Conservation (phyloP, 75 land plant species). For the Picea glauca region DNA sequence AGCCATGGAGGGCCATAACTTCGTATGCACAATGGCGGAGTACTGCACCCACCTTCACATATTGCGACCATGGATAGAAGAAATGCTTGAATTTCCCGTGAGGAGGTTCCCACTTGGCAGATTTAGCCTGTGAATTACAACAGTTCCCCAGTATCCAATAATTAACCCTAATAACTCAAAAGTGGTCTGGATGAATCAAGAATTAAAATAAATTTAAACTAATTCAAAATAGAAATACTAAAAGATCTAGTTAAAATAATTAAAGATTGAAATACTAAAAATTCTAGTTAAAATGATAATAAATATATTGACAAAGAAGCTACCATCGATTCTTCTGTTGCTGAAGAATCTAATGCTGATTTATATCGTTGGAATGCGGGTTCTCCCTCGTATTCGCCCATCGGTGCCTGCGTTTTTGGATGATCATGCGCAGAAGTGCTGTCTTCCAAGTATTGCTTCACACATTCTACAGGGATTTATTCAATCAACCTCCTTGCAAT, state of each 20-base stretch:
- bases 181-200: no score
- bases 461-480: constrained; percentile 34
- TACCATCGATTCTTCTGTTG: constrained; percentile 50
- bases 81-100: constrained; percentile 56
- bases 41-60: constrained; percentile 64
- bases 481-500: no score
- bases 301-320: background rate
- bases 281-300: no score
- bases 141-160: no score
- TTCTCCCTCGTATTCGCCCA: constrained; percentile 45
- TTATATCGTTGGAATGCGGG: constrained; percentile 39
- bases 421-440: constrained; percentile 10
- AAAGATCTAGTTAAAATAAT: no score
- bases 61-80: constrained; percentile 65
- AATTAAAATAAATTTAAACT: no score
- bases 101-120: constrained; percentile 82
- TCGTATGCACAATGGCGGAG: constrained; percentile 66
- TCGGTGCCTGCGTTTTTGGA: constrained; percentile 18
- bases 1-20: constrained; percentile 70
- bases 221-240: no score
- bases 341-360: constrained; percentile 28
- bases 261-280: no score
- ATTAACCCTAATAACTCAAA: no score
- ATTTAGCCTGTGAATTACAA: constrained; percentile 32
- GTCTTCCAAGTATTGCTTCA: constrained; percentile 44